phyloP scores from a whole-genome alignment of 148 eudicot species.

The Rhododendron ferrugineum region DNA sequence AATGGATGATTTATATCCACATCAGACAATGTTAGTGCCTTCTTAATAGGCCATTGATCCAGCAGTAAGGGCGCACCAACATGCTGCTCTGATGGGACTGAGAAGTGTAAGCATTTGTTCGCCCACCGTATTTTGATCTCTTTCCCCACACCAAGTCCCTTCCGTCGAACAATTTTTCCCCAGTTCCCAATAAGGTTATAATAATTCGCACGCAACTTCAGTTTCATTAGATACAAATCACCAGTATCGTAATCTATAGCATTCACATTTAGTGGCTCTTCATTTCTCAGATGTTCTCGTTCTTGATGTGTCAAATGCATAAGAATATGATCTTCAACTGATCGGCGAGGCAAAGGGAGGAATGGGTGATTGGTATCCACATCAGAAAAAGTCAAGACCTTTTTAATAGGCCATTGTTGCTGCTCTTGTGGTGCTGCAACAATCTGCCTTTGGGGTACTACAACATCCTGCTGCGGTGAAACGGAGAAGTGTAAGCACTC shows the following conservation, averaged over 20 bases:
- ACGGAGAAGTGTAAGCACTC: conserved; percentile 29
- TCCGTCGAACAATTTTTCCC: conserved; percentile 28
- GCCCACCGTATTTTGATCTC: conserved; percentile 33
- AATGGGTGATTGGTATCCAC: conserved; percentile 36
- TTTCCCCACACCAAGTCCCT: conserved; percentile 28
- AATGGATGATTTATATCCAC: conserved; percentile 37
- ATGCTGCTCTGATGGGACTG: conserved; percentile 23
- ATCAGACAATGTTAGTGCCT: conserved; percentile 32
- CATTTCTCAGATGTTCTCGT: conserved; percentile 18
- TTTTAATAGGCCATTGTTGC: conserved; percentile 31
- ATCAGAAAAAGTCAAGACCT: conserved; percentile 33
- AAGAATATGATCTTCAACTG: conserved; percentile 35
- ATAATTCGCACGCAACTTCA: conserved; percentile 31
- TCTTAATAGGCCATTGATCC: conserved; percentile 33
- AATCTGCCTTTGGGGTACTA: conserved; percentile 6
- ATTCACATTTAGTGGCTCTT: conserved; percentile 25
- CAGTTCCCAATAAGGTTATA: conserved; percentile 30
- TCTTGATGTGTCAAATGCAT: conserved; percentile 22
- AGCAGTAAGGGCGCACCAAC: conserved; percentile 3
- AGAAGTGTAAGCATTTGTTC: conserved; percentile 27
- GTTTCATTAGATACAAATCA: conserved; percentile 23
- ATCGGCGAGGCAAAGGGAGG: conserved; percentile 28
- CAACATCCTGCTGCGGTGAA: conserved; percentile 12
- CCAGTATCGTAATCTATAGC: conserved; percentile 22
- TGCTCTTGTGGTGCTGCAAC: conserved; percentile 14